These are phyloP conservation scores for Ascochyta pisi DNA, from an alignment of 2,329 filamentous ascomycete genomes.

Conservation along the genomic window DNA sequence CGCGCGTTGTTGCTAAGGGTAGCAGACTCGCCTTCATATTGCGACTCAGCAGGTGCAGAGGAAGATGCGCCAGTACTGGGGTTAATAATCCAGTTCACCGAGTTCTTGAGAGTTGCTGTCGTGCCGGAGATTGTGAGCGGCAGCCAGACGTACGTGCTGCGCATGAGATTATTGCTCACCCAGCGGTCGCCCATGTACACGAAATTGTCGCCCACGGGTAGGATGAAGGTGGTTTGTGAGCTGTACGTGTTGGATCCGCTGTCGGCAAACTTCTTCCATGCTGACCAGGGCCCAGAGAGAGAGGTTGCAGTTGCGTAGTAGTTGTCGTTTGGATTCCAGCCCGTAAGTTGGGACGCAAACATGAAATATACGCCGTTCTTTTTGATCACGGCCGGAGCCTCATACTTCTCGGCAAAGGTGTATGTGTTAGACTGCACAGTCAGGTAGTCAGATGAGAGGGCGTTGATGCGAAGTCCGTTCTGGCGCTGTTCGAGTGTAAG, in stretches of 20 bases:
- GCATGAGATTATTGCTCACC: slow-evolving; percentile 65
- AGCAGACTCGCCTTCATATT: slow-evolving; percentile 61
- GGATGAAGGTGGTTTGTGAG: slow-evolving; percentile 67
- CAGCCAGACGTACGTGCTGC: slow-evolving; percentile 70
- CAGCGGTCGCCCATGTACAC: slow-evolving; percentile 74
- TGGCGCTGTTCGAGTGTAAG: slow-evolving; percentile 52
- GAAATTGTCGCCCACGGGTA: slow-evolving; percentile 54
- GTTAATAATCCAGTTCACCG: slow-evolving; percentile 63
- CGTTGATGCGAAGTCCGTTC: slow-evolving; percentile 65
- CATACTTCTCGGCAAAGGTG: slow-evolving; percentile 62
- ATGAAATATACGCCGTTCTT: slow-evolving; percentile 67
- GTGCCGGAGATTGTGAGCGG: slow-evolving; percentile 63
- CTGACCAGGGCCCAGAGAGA: slow-evolving; percentile 66
- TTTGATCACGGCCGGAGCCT: slow-evolving; percentile 70
- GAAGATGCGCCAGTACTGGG: slow-evolving; percentile 54
- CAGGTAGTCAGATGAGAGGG: slow-evolving; percentile 64
- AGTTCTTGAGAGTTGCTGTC: slow-evolving; percentile 58
- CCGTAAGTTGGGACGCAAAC: slow-evolving; percentile 61
- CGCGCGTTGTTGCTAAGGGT: slow-evolving; percentile 56
- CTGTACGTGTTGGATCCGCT: slow-evolving; percentile 64
- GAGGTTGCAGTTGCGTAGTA: slow-evolving; percentile 66
- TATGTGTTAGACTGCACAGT: slow-evolving; percentile 58
- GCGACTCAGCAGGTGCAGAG: slow-evolving; percentile 54
- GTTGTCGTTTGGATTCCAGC: slow-evolving; percentile 70
- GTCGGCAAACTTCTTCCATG: slow-evolving; percentile 66